Evolutionary conservation across 1,139 yeast genomes (phyloP).

Genomic region (Tardiomyces blankii): DNA sequence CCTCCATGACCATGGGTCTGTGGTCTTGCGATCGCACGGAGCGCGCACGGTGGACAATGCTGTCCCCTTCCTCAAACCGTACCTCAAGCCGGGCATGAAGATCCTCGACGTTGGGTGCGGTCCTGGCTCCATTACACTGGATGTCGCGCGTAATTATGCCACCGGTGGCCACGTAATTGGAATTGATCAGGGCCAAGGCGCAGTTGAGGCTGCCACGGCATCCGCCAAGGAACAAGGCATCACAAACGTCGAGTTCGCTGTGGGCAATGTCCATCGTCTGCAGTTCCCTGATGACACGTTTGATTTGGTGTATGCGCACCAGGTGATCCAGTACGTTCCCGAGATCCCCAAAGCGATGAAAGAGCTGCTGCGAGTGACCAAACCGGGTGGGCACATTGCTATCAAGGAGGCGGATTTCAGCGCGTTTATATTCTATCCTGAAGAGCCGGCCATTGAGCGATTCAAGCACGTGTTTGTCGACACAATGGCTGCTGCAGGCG

Average conservation of each 20-base stretch:
- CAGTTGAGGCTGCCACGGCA: conserved; percentile 23
- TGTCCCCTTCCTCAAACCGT: conserved; percentile 23
- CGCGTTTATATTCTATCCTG: conserved; percentile 15
- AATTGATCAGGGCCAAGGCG: conserved; percentile 27
- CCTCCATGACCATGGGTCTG: conserved; percentile 18
- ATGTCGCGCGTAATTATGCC: conserved; percentile 24
- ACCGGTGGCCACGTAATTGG: conserved; percentile 27
- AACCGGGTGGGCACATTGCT: conserved; percentile 21
- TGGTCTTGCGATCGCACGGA: conserved; percentile 23
- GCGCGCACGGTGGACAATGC: conserved; percentile 31
- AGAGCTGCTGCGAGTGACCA: conserved; percentile 19
- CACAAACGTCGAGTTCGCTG: conserved; percentile 22
- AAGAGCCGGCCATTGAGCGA: conserved; percentile 7
- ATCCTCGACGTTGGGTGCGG: conserved; percentile 36
- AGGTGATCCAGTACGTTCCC: conserved; percentile 30
- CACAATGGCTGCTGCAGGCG: conserved; percentile 15
- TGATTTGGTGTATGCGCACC: conserved; percentile 32
- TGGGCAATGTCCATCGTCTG: conserved; percentile 26
- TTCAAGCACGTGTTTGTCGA: conserved; percentile 11
- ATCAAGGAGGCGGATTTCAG: conserved; percentile 27
- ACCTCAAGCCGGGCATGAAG: conserved; percentile 20
- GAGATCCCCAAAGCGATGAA: conserved; percentile 24
- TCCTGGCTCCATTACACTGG: conserved; percentile 33
- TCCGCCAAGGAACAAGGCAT: conserved; percentile 9
- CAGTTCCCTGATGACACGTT: conserved; percentile 30